Base-by-base conservation (phyloP, 768 basidiomycete genomes). In the Erythrobasidium yunnanense region DNA sequence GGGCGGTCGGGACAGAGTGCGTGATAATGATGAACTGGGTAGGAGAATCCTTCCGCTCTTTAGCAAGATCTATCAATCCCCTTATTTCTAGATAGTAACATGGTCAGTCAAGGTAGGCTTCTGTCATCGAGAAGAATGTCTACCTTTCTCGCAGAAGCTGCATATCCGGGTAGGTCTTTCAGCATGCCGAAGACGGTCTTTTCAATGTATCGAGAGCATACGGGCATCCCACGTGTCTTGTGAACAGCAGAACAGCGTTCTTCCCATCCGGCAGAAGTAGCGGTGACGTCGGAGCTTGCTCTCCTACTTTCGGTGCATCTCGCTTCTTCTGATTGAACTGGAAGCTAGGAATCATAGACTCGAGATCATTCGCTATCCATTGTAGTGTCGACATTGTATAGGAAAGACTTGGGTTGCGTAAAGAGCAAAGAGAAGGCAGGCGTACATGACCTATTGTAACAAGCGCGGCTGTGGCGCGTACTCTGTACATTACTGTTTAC, bases 11-110 rank as follows among this genome's bases (percentile, higher is more conserved):
- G 6, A 63, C 60, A 6, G 60, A 63, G 27, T 63, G 60, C 17
- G 60, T 63, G 60, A 63, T 63, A 30, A 63, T 63, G 42, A 63
- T 47, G 60, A 63, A 63, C 5, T 46, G 46, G 23, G 52, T 49
- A 7, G 20, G 18, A 2, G 27, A 17, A 23, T 49, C 33, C 23
- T 63, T 30, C 33, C 25, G 45, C 47, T 63, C 32, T 32, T 35
- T 63, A 3, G 60, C 60, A 17, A 63, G 60, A 13, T 30, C 49
- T 4, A 63, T 38, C 2, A 63, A 49, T 15, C 42, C 33, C 23
- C 35, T 22, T 6, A 63, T 63, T 29, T 63, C 60, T 63, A 49
- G 15, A 46, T 30, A 57, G 32, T 25, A 17, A 29, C 56, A 47
- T 23, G 5, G 13, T 23, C 11, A 58, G 18, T 27, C 27, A 30